Base-by-base conservation (phyloP, 2,329 filamentous ascomycete species). In the Didymellaceae sp. region DNA sequence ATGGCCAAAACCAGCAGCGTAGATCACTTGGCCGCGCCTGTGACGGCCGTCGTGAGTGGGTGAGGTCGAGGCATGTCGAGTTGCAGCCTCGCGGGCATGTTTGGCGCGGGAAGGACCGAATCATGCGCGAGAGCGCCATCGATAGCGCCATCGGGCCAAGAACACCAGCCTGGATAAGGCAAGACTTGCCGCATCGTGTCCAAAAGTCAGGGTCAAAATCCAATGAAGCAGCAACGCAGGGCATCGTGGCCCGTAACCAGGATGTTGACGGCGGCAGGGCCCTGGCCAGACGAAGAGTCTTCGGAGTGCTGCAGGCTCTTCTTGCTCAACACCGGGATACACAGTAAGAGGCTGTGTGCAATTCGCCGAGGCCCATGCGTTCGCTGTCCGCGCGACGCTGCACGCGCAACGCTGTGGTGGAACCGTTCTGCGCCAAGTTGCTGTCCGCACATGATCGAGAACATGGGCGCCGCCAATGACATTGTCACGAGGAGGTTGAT, bases 51-150 rank as follows among this genome's bases (percentile, higher is more conserved):
- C 7, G 26, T 42, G 40, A 47, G 45, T 47, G 56, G 52, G 33
- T 45, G 40, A 46, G 45, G 43, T 58, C 53, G 50, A 58, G 57
- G 42, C 51, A 55, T 56, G 53, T 63, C 60, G 54, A 54, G 60
- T 56, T 54, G 54, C 63, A 71, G 66, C 66, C 66, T 70, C 63
- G 63, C 65, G 56, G 56, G 61, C 65, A 65, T 58, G 43, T 62
- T 49, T 57, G 42, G 49, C 62, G 61, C 62, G 61, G 61, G 54
- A 62, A 55, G 52, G 62, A 63, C 55, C 66, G 63, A 70, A 69
- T 71, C 66, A 70, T 54, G 46, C 40, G 42, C 33, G 54, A 60
- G 55, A 55, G 46, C 47, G 61, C 48, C 54, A 48, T 41, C 40
- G 37, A 54, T 60, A 59, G 62, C 66, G 66, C 65, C 55, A 61